Percentiles rank a stretch among this genome's conserved stretches.
phyloP scores from a whole-genome alignment of 306 rosid genomes.

The Begonia peltatifolia region DNA sequence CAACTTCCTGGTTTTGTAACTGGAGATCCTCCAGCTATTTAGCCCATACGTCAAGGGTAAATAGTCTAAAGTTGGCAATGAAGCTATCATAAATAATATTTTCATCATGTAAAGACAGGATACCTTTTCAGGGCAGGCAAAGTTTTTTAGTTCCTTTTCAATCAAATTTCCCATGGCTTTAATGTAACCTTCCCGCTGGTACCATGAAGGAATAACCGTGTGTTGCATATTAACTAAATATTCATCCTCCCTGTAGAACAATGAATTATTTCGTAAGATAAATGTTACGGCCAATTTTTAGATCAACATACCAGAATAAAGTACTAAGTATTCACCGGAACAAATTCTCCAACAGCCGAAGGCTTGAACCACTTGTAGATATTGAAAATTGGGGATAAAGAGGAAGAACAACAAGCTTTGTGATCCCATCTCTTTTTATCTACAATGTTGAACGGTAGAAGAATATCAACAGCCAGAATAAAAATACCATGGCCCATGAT shows the following conservation, averaged over 20 bases:
- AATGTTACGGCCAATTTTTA: background rate
- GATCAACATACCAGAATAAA: constrained; percentile 2
- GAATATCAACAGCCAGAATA: no score
- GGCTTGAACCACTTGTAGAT: constrained; percentile 96
- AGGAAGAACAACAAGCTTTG: constrained; percentile 96
- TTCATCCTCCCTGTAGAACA: constrained; percentile 67
- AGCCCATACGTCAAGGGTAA: no score
- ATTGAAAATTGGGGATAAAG: constrained; percentile 99
- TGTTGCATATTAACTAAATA: constrained; percentile 98
- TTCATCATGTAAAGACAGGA: constrained; percentile 1
- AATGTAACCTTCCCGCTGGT: constrained; percentile 95
- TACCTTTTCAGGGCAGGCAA: constrained; percentile 56
- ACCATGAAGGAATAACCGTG: constrained; percentile 95
- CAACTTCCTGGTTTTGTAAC: no score
- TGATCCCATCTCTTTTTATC: constrained; percentile 83
- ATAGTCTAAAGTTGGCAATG: no score
- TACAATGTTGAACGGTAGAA: constrained; percentile 5
- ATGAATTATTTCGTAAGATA: constrained; percentile 11
- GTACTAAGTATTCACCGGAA: constrained; percentile 42
- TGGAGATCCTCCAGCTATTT: no score
- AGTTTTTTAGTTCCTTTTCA: constrained; percentile 56
- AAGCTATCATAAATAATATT: no score
- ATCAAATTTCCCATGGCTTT: constrained; percentile 89
- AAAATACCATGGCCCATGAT: no score
- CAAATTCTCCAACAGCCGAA: constrained; percentile 92